These are phyloP conservation scores for Penicillium occitanis DNA, from an alignment of 2,329 filamentous ascomycete species.

Conservation along the genomic window DNA sequence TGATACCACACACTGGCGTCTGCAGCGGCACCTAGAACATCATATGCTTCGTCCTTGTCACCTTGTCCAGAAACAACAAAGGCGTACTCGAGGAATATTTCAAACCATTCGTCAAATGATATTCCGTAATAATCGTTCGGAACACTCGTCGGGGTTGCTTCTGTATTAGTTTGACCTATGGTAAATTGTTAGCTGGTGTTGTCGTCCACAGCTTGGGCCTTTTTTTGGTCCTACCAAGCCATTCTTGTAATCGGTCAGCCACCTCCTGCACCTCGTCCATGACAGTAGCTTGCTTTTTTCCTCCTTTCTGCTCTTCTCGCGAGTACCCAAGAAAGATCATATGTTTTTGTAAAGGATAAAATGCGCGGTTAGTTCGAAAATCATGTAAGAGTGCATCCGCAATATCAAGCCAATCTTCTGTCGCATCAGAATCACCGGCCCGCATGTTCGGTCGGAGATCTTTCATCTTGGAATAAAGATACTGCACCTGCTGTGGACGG, in stretches of 20 bases:
- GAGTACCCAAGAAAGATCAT: constrained; percentile 53
- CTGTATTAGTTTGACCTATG: constrained; percentile 5
- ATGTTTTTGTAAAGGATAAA: constrained; percentile 57
- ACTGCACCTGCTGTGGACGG: constrained; percentile 45
- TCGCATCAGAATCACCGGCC: constrained; percentile 50
- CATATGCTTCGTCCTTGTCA: constrained; percentile 71
- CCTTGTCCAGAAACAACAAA: constrained; percentile 69
- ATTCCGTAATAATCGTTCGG: constrained; percentile 71
- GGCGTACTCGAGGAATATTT: constrained; percentile 85
- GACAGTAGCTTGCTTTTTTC: constrained; percentile 35
- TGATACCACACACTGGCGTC: constrained; percentile 82
- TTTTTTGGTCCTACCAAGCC: constrained; percentile 37
- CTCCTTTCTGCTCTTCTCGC: constrained; percentile 41
- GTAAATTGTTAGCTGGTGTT: not conserved
- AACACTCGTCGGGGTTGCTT: constrained; percentile 32
- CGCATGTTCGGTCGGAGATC: constrained; percentile 52
- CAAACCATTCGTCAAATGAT: constrained; percentile 79
- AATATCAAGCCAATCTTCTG: constrained; percentile 59
- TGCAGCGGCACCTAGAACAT: constrained; percentile 72
- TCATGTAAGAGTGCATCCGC: constrained; percentile 60
- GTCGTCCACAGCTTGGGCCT: not conserved
- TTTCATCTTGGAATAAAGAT: constrained; percentile 48
- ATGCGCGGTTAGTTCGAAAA: constrained; percentile 59
- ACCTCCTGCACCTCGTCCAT: constrained; percentile 47
- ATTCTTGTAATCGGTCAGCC: constrained; percentile 45